A percentile compares a stretch with the other conserved stretches of the same genome.
Evolutionary conservation across 441 rosid genomes (phyloP).

Genomic region (Viola pubescens): DNA sequence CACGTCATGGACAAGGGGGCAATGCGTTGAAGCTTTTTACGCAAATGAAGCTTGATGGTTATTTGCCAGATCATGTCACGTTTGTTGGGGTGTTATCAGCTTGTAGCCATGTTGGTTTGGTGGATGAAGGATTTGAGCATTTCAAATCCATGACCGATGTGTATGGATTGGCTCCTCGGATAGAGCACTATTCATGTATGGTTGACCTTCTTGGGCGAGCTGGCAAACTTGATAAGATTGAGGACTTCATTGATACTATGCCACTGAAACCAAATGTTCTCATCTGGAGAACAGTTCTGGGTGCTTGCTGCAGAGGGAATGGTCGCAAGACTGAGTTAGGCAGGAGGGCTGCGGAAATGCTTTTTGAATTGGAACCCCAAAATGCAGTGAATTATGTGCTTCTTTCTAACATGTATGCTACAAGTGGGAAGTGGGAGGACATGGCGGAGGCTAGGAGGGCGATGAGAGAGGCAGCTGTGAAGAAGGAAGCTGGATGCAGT

Average conservation of each 20-base stretch:
- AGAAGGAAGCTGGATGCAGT: constrained; percentile 85
- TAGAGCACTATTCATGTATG: constrained; percentile 81
- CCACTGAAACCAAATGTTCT: constrained; percentile 70
- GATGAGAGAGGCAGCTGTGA: constrained; percentile 70
- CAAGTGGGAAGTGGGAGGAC: constrained; percentile 72
- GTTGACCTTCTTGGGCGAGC: constrained; percentile 89
- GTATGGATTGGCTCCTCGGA: constrained; percentile 50
- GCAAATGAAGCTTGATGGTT: constrained; percentile 52
- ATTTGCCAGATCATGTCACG: constrained; percentile 70
- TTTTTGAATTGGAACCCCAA: constrained; percentile 66
- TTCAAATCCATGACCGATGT: constrained; percentile 56
- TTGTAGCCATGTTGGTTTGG: constrained; percentile 81
- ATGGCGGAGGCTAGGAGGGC: constrained; percentile 55
- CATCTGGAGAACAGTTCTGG: constrained; percentile 83
- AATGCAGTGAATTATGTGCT: constrained; percentile 85
- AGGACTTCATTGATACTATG: constrained; percentile 52
- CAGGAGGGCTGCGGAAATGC: constrained; percentile 63
- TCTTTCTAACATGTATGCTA: constrained; percentile 80
- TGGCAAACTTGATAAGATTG: constrained; percentile 61
- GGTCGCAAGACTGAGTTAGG: constrained; percentile 56
- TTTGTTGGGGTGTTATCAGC: constrained; percentile 83
- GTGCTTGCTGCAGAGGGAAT: constrained; percentile 68
- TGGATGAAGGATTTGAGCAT: constrained; percentile 64
- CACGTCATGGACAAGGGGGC: constrained; percentile 72
- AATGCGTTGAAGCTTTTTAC: constrained; percentile 59